phyloP scores from a whole-genome alignment of 208 protist genomes.

The Porcisia deanei region DNA sequence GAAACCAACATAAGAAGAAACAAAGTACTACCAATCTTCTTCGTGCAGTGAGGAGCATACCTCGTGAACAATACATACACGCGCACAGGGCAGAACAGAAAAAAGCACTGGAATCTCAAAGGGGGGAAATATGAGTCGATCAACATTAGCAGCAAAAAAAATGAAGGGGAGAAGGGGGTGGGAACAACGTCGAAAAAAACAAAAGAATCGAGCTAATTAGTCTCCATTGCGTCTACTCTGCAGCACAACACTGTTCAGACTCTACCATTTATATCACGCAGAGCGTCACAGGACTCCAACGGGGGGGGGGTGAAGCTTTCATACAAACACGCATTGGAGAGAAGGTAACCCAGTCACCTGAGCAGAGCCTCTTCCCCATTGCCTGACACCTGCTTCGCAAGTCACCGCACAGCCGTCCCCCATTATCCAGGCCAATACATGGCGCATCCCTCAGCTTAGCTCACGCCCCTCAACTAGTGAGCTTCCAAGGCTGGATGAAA shows the following conservation, averaged over 20 bases:
- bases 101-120: not conserved
- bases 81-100: not conserved
- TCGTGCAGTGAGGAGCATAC: not conserved
- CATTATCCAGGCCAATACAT: not conserved
- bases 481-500: not conserved
- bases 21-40: not conserved
- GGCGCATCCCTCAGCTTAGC: not conserved
- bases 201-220: not conserved
- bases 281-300: not conserved
- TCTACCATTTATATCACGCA: not conserved
- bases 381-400: no score
- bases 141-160: not conserved
- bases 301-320: not conserved
- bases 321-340: not conserved
- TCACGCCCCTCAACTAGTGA: not conserved
- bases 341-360: not conserved
- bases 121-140: not conserved
- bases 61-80: not conserved
- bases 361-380: not conserved
- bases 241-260: not conserved
- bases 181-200: not conserved
- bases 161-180: not conserved
- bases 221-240: not conserved
- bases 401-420: not conserved
- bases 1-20: not conserved